Conservation (phyloP, 2,329 filamentous ascomycete species). For the Leptographium procerum region DNA sequence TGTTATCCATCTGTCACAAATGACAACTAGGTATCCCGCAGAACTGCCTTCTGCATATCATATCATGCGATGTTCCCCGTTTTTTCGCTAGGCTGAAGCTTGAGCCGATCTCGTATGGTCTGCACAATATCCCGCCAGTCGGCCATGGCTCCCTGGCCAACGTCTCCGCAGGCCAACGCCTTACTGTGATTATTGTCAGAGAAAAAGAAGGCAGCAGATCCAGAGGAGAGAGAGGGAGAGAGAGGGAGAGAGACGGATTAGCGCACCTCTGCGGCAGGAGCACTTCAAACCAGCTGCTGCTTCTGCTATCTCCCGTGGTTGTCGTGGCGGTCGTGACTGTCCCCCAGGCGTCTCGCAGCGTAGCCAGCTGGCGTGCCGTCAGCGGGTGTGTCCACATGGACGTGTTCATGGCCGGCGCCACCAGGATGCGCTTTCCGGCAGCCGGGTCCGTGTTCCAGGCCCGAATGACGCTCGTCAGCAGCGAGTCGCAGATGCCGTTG, state of each 20-base stretch:
- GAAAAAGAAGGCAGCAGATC: neutral
- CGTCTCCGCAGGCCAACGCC: slow-evolving; percentile 72
- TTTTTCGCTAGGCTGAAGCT: too few species aligned
- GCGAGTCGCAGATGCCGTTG: slow-evolving; percentile 62
- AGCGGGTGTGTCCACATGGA: slow-evolving; percentile 84
- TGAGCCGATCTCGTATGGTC: slow-evolving; percentile 44
- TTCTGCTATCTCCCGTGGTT: slow-evolving; percentile 13
- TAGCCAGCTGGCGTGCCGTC: slow-evolving; percentile 57
- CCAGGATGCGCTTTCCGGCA: slow-evolving; percentile 55
- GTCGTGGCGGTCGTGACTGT: slow-evolving; percentile 13
- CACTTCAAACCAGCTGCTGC: slow-evolving; percentile 51
- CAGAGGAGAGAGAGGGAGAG: neutral
- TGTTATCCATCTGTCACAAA: too few species aligned
- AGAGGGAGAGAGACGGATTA: too few species aligned
- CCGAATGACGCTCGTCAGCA: slow-evolving; percentile 62
- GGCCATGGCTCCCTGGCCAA: slow-evolving; percentile 72
- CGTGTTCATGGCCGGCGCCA: slow-evolving; percentile 70
- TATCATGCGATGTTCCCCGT: too few species aligned
- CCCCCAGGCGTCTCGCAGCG: slow-evolving; percentile 68
- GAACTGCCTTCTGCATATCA: too few species aligned
- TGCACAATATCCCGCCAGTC: slow-evolving; percentile 66
- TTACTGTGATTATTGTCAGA: slow-evolving; percentile 34
- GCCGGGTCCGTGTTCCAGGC: slow-evolving; percentile 75
- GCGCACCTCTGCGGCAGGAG: slow-evolving; percentile 49
- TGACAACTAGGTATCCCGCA: too few species aligned